Evolutionary conservation across 306 rosid genomes (phyloP).

Genomic region (Vicia villosa): DNA sequence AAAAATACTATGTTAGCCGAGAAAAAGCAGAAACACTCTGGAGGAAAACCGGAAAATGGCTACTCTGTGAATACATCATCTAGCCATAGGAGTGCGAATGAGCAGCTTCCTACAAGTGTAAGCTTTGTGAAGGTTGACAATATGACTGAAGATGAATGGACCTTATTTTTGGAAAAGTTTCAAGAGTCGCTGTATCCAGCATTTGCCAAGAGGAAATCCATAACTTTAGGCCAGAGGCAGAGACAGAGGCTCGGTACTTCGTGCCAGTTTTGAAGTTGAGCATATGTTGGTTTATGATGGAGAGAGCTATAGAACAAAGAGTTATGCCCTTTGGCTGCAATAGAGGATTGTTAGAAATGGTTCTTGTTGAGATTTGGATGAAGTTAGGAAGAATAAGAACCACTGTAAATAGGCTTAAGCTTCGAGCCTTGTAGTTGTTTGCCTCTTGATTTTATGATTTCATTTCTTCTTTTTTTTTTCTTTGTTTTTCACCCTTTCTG

Average conservation of each 20-base stretch:
- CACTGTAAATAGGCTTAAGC: conserved; percentile 68
- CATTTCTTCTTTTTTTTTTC: conserved; percentile 33
- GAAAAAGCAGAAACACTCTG: conserved; percentile 53
- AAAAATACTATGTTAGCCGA: conserved; percentile 59
- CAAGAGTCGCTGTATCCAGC: conserved; percentile 78
- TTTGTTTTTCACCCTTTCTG: not conserved
- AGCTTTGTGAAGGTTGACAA: conserved; percentile 83
- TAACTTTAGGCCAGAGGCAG: conserved; percentile 80
- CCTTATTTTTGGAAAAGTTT: conserved; percentile 72
- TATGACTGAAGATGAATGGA: conserved; percentile 82
- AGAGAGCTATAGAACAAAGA: conserved; percentile 40
- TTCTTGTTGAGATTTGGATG: conserved; percentile 48
- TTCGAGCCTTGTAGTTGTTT: conserved; percentile 57
- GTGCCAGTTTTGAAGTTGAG: conserved; percentile 93
- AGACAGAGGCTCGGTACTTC: conserved; percentile 98
- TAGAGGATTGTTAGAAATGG: conserved; percentile 51
- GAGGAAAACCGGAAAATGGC: conserved; percentile 60
- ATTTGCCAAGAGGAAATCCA: conserved; percentile 66
- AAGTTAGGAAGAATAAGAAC: conserved; percentile 45
- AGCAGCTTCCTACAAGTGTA: conserved; percentile 85
- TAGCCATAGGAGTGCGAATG: conserved; percentile 87
- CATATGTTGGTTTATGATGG: conserved; percentile 41
- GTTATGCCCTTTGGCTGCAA: conserved; percentile 50
- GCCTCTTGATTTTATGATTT: conserved; percentile 50
- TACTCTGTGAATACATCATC: conserved; percentile 60